These are phyloP conservation scores for Fusarium pilosicola DNA, from an alignment of 2,329 filamentous ascomycete species.

Conservation along the genomic window DNA sequence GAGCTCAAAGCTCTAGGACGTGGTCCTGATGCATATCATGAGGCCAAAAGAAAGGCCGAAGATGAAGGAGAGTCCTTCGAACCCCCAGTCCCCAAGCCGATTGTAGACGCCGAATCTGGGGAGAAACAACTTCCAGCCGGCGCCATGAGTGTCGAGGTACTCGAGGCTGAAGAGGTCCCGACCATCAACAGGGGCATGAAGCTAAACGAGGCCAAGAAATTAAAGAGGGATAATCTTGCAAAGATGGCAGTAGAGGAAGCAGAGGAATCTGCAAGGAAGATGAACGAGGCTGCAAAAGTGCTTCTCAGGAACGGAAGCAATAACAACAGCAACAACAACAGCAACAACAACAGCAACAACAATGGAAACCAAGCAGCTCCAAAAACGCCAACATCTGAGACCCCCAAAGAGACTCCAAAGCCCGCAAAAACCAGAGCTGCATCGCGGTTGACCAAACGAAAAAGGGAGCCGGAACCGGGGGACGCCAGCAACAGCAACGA, in stretches of 20 bases:
- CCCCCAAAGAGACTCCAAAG: slow-evolving; percentile 43
- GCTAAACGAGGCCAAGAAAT: slow-evolving; percentile 80
- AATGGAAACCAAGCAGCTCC: slow-evolving; percentile 37
- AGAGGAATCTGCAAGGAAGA: slow-evolving; percentile 65
- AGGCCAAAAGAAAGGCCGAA: slow-evolving; percentile 72
- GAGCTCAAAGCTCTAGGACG: slow-evolving; percentile 78
- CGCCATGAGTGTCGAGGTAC: slow-evolving; percentile 66
- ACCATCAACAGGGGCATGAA: slow-evolving; percentile 80
- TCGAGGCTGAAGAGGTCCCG: slow-evolving; percentile 69
- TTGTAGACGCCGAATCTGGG: slow-evolving; percentile 62
- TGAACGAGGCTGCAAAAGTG: slow-evolving; percentile 59
- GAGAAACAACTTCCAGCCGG: slow-evolving; percentile 66
- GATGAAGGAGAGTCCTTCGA: slow-evolving; percentile 72
- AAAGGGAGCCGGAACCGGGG: slow-evolving; percentile 53
- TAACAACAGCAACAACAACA: slow-evolving; percentile 10
- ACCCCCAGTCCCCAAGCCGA: slow-evolving; percentile 47
- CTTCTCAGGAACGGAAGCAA: slow-evolving; percentile 52
- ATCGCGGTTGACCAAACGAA: slow-evolving; percentile 56
- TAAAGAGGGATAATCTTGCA: slow-evolving; percentile 73
- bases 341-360: slow-evolving; percentile 4
- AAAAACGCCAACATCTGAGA: slow-evolving; percentile 40
- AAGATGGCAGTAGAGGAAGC: slow-evolving; percentile 71
- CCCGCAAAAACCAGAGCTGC: slow-evolving; percentile 45
- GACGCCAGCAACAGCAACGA: slow-evolving; percentile 45
- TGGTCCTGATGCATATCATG: slow-evolving; percentile 69